Base-by-base conservation (phyloP, 2,329 filamentous ascomycete species). In the Pezicula radicicola region DNA sequence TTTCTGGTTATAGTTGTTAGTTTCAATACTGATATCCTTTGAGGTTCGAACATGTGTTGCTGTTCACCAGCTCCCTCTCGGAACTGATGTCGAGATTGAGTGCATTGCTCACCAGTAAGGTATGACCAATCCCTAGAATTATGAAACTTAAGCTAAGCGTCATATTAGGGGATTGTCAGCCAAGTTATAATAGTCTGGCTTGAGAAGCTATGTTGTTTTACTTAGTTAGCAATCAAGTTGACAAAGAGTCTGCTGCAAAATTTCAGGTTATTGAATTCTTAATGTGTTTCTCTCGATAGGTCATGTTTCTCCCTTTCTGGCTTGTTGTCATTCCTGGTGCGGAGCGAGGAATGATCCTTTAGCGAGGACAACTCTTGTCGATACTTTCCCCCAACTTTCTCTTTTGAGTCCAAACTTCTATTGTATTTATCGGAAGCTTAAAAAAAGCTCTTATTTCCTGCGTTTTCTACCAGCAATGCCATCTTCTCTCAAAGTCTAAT, bases 51-150 rank as follows among this genome's bases (percentile, higher is more conserved):
- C 70, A 27, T 80, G 77, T 59, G 76, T 81, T 47, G 75, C 75
- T 7, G 77, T 77, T 40, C 73, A 77, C 63, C 72, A 75, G 42
- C 64, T 80, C 41, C 76, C 77, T 2, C 37, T 75, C 54, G 73
- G 73, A 3, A 75, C 75, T 6, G 75, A 79, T 65, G 75, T 80
- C 1, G 76, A 80, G 67, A 78, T 81, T 63, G 77, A 81, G 63
- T 79, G 74, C 55, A 70, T 72, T 53, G 76, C 73, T 30, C 62
- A 69, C 58, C 58, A 65, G 62, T 66, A 60, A 64, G 58, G 43
- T 40, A 42, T n/a, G 18, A 7, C 41, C 35, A 19, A 47, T 18
- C 45, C 19, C 33, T 16, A 25, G 40, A 19, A 12, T 18, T 25
- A 42, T 42, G n/a, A 42, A 16, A 13, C 5, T 15, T 15, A 19